A percentile compares a stretch with the other conserved stretches of the same genome.
phyloP scores from a whole-genome alignment of 768 basidiomycete genomes.

The Mycena crocata region DNA sequence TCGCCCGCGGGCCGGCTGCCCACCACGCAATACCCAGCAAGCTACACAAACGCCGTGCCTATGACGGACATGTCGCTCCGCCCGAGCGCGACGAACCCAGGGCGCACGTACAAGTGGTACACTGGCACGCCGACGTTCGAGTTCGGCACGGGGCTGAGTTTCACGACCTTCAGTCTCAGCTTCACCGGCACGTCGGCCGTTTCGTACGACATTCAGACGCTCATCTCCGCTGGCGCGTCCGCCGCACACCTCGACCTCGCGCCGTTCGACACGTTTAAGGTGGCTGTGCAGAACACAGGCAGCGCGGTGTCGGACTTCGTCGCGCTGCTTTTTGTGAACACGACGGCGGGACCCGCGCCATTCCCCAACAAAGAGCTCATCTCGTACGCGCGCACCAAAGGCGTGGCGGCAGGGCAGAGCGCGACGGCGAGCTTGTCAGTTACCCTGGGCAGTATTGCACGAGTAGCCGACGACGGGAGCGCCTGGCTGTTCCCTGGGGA shows the following conservation, averaged over 20 bases:
- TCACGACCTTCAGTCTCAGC: conserved; percentile 58
- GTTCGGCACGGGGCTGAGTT: conserved; percentile 67
- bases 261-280: conserved; percentile 60
- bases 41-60: conserved; percentile 57
- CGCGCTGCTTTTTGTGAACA: conserved; percentile 62
- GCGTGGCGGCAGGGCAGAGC: conserved; percentile 42
- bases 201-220: conserved; percentile 54
- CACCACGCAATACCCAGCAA: conserved; percentile 64
- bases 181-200: conserved; percentile 51
- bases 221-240: conserved; percentile 43
- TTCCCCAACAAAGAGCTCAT: conserved; percentile 65
- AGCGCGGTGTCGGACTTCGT: conserved; percentile 64
- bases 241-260: conserved; percentile 53
- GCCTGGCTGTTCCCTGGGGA: conserved; percentile 29
- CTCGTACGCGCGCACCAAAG: conserved; percentile 58
- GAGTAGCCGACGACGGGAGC: conserved; percentile 18
- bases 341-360: conserved; percentile 60
- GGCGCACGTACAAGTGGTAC: conserved; percentile 72
- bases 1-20: conserved; percentile 68
- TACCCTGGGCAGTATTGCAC: conserved; percentile 29
- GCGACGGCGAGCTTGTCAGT: conserved; percentile 31
- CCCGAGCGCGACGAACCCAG: conserved; percentile 60
- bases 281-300: conserved; percentile 62
- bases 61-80: conserved; percentile 72
- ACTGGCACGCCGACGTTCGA: conserved; percentile 61